A percentile compares a stretch with the other conserved stretches of the same genome.
Conservation (phyloP, 371 early-diverging fungal species). For the Blastocladiella emersonii region DNA sequence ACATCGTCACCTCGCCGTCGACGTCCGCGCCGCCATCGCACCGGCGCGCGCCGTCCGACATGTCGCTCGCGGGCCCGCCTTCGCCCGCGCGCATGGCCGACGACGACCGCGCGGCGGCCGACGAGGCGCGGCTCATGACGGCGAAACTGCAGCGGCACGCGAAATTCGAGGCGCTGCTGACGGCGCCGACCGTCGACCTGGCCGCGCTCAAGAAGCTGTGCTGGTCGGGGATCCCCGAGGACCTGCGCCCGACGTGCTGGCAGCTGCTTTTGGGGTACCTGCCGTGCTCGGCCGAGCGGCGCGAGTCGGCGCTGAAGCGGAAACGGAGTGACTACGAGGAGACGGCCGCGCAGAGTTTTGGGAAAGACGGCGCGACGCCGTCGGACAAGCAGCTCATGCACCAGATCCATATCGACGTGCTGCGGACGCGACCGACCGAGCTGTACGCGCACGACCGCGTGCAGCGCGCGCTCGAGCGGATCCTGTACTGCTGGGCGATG, state of each 20-base stretch:
- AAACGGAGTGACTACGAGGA: constrained; percentile 86
- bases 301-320: constrained; percentile 59
- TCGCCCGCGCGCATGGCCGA: background rate
- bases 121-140: background rate
- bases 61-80: background rate
- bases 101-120: background rate
- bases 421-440: constrained; percentile 72
- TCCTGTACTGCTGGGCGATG: constrained; percentile 93
- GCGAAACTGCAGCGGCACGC: background rate
- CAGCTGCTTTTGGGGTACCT: constrained; percentile 78
- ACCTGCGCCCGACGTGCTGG: constrained; percentile 77
- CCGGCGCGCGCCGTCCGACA: background rate
- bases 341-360: constrained; percentile 59
- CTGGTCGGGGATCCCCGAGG: constrained; percentile 84
- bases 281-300: constrained; percentile 67
- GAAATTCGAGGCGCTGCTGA: constrained; percentile 59
- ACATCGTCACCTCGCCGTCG: background rate
- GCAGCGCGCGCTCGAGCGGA: constrained; percentile 74
- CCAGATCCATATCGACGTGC: constrained; percentile 91
- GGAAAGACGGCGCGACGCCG: constrained; percentile 49
- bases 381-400: constrained; percentile 79
- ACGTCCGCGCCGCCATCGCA: background rate
- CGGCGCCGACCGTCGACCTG: constrained; percentile 56
- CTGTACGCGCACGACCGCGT: constrained; percentile 69
- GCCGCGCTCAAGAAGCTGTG: constrained; percentile 57